phyloP scores from a whole-genome alignment of 768 basidiomycete species.

The Hysterangium stoloniferum region DNA sequence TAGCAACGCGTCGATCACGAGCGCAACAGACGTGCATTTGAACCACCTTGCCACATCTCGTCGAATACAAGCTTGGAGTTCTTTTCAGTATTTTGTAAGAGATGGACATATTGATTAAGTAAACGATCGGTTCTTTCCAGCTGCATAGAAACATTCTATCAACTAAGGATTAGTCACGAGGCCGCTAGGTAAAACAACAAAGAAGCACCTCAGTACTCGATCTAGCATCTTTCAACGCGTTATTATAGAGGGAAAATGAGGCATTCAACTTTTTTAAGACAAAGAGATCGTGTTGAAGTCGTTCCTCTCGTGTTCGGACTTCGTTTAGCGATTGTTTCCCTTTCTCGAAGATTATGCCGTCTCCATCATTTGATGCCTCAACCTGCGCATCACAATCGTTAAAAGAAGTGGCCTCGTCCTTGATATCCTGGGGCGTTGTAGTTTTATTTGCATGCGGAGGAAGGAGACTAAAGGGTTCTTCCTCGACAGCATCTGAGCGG shows the following conservation, averaged over 20 bases:
- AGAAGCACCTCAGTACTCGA: conserved; percentile 61
- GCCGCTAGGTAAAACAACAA: background rate
- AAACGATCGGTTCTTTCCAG: conserved; percentile 65
- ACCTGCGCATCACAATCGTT: conserved; percentile 15
- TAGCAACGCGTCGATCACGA: background rate
- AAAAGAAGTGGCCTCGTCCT: conserved; percentile 11
- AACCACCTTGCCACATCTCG: conserved; percentile 68
- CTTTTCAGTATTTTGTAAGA: conserved; percentile 64
- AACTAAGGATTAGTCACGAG: background rate
- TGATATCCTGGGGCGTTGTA: conserved; percentile 16
- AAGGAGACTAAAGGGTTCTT: conserved; percentile 26
- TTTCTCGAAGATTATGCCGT: conserved; percentile 14
- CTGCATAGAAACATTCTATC: conserved; percentile 43
- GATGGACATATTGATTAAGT: conserved; percentile 65
- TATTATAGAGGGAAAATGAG: conserved; percentile 59
- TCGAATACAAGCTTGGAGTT: conserved; percentile 65
- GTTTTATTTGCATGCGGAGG: no score
- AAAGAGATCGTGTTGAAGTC: conserved; percentile 65
- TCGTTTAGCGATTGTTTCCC: background rate
- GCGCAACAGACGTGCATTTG: conserved; percentile 42
- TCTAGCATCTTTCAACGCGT: conserved; percentile 54
- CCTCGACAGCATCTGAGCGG: conserved; percentile 15
- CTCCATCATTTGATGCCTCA: conserved; percentile 14
- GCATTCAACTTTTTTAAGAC: conserved; percentile 66
- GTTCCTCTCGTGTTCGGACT: conserved; percentile 49